phyloP scores from a whole-genome alignment of 306 rosid species.

The Dryas drummondii region DNA sequence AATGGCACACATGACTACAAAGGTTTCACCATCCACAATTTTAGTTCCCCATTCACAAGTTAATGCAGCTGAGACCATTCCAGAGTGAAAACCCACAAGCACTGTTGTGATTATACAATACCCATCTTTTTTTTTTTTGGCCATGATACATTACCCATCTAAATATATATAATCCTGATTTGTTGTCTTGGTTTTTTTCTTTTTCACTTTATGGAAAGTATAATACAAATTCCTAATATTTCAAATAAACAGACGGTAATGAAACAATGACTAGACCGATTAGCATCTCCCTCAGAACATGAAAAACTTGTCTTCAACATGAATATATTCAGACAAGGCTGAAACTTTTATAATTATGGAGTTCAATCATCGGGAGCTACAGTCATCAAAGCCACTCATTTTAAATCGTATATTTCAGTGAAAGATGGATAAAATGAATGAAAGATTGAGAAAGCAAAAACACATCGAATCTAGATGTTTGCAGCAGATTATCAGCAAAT shows the following conservation, averaged over 20 bases:
- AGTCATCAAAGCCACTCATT: background rate
- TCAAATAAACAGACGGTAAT: too few relatives aligned
- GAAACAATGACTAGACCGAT: too few relatives aligned
- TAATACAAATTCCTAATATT: too few relatives aligned
- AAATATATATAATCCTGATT: too few relatives aligned
- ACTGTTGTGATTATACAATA: background rate
- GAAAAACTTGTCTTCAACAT: constrained; percentile 2
- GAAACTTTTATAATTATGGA: constrained; percentile 10
- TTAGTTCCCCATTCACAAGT: background rate
- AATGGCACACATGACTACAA: background rate
- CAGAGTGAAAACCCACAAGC: background rate
- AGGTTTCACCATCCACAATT: constrained; percentile 9
- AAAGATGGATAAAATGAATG: background rate
- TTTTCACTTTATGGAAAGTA: too few relatives aligned
- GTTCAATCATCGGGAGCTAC: constrained; percentile 22
- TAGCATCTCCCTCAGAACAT: constrained; percentile 16
- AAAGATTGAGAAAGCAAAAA: background rate
- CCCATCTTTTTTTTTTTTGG: too few relatives aligned
- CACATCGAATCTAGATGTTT: background rate
- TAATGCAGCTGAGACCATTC: background rate
- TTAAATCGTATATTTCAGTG: background rate
- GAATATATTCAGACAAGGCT: constrained; percentile 20
- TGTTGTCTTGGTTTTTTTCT: too few relatives aligned
- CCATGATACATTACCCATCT: too few relatives aligned
- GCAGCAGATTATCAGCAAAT: too few relatives aligned